Evolutionary conservation across 2,329 filamentous ascomycete genomes (phyloP), one percentile per base, ranked within the genome.

Genomic region (Apiospora sp.): DNA sequence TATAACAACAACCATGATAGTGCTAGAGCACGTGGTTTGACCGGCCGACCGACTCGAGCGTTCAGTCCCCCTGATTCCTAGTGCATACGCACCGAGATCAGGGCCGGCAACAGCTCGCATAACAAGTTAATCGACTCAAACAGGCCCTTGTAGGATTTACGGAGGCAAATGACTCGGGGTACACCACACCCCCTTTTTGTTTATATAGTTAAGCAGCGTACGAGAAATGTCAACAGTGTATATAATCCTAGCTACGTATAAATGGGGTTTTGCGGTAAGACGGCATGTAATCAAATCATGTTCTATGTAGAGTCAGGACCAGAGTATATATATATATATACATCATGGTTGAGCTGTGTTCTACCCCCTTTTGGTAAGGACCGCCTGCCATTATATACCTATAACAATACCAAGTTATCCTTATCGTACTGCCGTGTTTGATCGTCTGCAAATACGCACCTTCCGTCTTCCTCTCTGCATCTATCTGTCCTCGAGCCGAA

Each of bases 101-200:
- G 51, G 51, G 51, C 27, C 14, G 51, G 51, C 27, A 37, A 22
- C 16, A 30, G 4, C 37, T 22, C 30, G 34, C 30, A 22, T 34
- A 22, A 7, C 14, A n/a, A 49, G 46, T 22, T 16, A 12, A 30
- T 22, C 34, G 54, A 19, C 30, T 61, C 30, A 37, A 22, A 8
- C 30, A 34, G 1, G 30, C 34, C 27, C 54, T 61, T 34, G 54
- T 37, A 10, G 54, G 37, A 19, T 34, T 37, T 61, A n/a, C 16
- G 30, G 54, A 49, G 54, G 30, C 10, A 30, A 61, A 61, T 61
- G 54, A 61, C 54, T 61, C 54, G 54, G 27, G 27, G 14, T n/a
- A 10, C 30, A 37, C 22, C 16, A 22, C 30, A 8, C 30, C 54
- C 54, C 30, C 14, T 61, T 34, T 16, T 34, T n/a, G 30, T 12